phyloP scores from a whole-genome alignment of 2,329 filamentous ascomycete species.

The Zalaria sp. region DNA sequence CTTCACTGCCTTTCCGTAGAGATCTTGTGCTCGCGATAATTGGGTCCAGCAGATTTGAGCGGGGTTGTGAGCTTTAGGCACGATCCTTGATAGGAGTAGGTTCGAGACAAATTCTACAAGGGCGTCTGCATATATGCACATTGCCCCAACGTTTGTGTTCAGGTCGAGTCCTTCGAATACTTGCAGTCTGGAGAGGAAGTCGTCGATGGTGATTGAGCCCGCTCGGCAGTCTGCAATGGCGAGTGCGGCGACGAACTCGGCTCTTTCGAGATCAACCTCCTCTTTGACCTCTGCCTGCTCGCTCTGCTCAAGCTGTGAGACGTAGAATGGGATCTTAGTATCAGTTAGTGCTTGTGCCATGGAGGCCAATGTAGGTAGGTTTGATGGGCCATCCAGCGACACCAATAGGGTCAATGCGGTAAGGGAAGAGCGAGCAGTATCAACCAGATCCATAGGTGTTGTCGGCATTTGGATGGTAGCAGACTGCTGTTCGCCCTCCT shows the following conservation, averaged over 20 bases:
- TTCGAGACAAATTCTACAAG: slow-evolving; percentile 34
- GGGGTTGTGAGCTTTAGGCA: slow-evolving; percentile 6
- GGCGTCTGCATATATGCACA: slow-evolving; percentile 43
- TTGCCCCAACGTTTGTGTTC: slow-evolving; percentile 29
- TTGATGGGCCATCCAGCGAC: slow-evolving; percentile 35
- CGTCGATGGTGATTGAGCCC: slow-evolving; percentile 32
- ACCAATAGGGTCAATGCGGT: slow-evolving; percentile 29
- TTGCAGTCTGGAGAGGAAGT: slow-evolving; percentile 35
- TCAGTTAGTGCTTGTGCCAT: slow-evolving; percentile 43
- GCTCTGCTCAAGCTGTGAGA: slow-evolving; percentile 22
- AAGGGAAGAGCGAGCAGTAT: slow-evolving; percentile 53
- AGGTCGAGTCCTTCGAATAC: slow-evolving; percentile 19
- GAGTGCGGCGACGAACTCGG: slow-evolving; percentile 42
- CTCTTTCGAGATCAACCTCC: slow-evolving; percentile 31
- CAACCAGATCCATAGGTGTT: slow-evolving; percentile 49
- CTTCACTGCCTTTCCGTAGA: slow-evolving; percentile 37
- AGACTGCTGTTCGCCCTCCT: slow-evolving; percentile 41
- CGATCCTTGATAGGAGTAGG: not conserved
- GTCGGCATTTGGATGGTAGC: slow-evolving; percentile 53
- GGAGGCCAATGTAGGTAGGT: slow-evolving; percentile 37
- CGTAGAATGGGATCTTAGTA: slow-evolving; percentile 39
- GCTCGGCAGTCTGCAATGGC: slow-evolving; percentile 43
- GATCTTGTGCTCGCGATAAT: slow-evolving; percentile 35
- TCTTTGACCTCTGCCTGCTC: slow-evolving; percentile 9
- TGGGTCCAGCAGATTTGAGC: slow-evolving; percentile 34